phyloP scores from a whole-genome alignment of 805 yeast species.

The Barnettozyma salicaria region DNA sequence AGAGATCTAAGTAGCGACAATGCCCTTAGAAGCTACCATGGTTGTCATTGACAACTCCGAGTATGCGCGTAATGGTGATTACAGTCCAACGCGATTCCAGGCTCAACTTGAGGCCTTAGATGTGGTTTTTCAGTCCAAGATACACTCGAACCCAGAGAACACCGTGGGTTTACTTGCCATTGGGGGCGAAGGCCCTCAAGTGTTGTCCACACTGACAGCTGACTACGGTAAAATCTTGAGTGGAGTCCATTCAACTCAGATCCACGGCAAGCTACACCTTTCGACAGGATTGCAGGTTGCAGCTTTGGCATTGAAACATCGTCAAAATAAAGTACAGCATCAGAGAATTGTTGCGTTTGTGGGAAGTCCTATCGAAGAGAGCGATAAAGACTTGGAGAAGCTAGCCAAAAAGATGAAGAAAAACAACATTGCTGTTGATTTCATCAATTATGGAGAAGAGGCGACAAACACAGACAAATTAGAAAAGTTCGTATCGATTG shows the following conservation, averaged over 20 bases:
- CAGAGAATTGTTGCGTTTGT: conserved; percentile 88
- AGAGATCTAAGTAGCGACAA: conserved; percentile 27
- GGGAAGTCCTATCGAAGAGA: conserved; percentile 75
- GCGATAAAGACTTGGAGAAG: conserved; percentile 65
- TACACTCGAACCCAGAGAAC: conserved; percentile 86
- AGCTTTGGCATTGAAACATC: conserved; percentile 85
- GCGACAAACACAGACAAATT: conserved; percentile 67
- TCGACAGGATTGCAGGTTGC: conserved; percentile 90
- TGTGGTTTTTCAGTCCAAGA: conserved; percentile 76
- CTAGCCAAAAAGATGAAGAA: conserved; percentile 91
- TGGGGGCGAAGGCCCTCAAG: conserved; percentile 82
- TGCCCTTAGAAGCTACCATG: conserved; percentile 97
- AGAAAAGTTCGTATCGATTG: conserved; percentile 69
- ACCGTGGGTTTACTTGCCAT: conserved; percentile 87
- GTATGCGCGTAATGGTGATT: conserved; percentile 94
- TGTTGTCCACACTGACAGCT: conserved; percentile 80
- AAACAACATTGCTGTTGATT: conserved; percentile 83
- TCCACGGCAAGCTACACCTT: conserved; percentile 63
- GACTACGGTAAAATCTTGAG: conserved; percentile 82
- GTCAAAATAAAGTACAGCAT: conserved; percentile 88
- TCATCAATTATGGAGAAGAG: conserved; percentile 90
- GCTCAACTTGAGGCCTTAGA: conserved; percentile 92
- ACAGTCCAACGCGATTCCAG: conserved; percentile 77
- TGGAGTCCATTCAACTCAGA: conserved; percentile 74
- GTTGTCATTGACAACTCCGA: conserved; percentile 94